These are phyloP conservation scores for Umbellularia californica DNA, from an alignment of 164 flowering plant species.

Conservation along the genomic window DNA sequence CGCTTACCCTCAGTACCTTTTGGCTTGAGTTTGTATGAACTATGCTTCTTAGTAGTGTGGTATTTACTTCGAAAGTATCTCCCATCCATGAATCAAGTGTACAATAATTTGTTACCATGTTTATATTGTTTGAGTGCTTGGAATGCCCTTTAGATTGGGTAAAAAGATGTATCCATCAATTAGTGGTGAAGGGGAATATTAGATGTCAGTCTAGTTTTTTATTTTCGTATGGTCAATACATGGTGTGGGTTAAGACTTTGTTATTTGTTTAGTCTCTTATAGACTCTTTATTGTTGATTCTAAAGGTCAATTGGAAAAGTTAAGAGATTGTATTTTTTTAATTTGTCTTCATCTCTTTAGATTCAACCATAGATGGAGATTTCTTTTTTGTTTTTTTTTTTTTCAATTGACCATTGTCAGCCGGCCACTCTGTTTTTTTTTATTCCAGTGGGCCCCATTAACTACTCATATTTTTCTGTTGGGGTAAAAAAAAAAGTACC, in stretches of 20 bases:
- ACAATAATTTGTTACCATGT: conserved; percentile 17
- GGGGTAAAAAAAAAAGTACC: no score
- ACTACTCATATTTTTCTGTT: no score
- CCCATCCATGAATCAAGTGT: conserved; percentile 16
- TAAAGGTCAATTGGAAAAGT: conserved; percentile 10
- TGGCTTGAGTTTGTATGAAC: not conserved
- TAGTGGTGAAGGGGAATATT: not conserved
- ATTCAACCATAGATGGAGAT: conserved; percentile 13
- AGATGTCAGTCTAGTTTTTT: no score
- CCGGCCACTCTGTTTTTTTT: no score
- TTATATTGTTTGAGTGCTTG: conserved; percentile 11
- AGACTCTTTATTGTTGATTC: conserved; percentile 16
- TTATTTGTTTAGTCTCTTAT: not conserved
- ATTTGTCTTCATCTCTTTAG: conserved; percentile 9
- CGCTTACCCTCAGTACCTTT: not conserved
- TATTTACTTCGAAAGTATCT: not conserved
- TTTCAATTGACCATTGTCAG: no score
- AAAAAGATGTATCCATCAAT: conserved; percentile 6
- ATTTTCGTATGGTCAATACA: no score
- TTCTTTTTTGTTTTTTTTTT: not conserved
- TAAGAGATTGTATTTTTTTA: conserved; percentile 9
- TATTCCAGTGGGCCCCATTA: no score
- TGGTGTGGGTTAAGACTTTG: no score
- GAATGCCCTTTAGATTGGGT: not conserved
- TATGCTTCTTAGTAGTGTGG: not conserved